Conservation (phyloP, 2,329 filamentous ascomycete genomes). For the Pseudopithomyces chartarum region DNA sequence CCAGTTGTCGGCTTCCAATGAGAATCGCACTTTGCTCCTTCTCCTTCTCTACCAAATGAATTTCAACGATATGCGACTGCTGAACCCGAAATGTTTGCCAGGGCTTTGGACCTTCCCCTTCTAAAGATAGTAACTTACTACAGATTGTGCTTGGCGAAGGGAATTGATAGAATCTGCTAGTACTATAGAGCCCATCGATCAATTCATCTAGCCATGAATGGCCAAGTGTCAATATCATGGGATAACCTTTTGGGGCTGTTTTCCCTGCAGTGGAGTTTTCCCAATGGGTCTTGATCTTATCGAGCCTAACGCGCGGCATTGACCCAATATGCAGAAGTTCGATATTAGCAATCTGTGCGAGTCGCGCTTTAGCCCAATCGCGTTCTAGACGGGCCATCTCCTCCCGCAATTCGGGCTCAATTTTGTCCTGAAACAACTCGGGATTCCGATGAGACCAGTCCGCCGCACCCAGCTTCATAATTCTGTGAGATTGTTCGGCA, state of each 20-base stretch:
- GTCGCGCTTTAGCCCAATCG: neutral
- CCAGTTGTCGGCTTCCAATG: slow-evolving; percentile 7
- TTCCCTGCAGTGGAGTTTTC: neutral
- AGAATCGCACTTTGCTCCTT: neutral
- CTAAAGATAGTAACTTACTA: slow-evolving; percentile 10
- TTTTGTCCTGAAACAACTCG: neutral
- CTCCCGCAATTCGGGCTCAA: neutral
- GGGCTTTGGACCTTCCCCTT: slow-evolving; percentile 17
- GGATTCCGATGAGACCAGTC: neutral
- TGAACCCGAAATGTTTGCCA: slow-evolving; percentile 18
- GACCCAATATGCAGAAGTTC: neutral
- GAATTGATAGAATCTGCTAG: slow-evolving; percentile 7
- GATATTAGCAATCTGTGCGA: neutral
- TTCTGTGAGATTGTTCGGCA: neutral
- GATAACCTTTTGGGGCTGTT: slow-evolving; percentile 2
- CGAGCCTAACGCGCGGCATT: neutral
- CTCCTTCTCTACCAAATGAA: too few relatives aligned
- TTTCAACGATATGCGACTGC: slow-evolving; percentile 1
- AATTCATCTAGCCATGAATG: slow-evolving; percentile 20
- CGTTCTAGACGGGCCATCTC: neutral
- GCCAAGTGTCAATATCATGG: slow-evolving; percentile 17
- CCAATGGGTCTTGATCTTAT: slow-evolving; percentile 10
- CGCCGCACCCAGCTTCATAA: neutral
- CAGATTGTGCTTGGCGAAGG: slow-evolving; percentile 16
- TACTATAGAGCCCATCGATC: slow-evolving; percentile 5